Conservation (phyloP, 345 rosid species). For the Gossypium raimondii region DNA sequence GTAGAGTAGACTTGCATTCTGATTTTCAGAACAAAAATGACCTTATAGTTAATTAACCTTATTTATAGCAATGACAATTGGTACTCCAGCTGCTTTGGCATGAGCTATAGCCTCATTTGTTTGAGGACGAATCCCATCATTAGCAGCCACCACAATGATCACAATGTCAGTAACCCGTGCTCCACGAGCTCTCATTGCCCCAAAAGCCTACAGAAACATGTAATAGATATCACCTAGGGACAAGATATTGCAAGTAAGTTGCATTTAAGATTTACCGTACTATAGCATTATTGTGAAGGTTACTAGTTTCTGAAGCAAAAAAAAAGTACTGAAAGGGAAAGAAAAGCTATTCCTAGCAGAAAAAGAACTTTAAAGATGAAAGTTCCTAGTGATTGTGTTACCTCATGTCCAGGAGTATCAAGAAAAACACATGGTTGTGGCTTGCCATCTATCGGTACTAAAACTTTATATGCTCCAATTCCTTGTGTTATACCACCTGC, state of each 20-base stretch:
- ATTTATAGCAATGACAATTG: slow-evolving; percentile 83
- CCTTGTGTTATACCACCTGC: slow-evolving; percentile 99
- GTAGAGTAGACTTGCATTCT: slow-evolving; percentile 6
- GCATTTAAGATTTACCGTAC: slow-evolving; percentile 16
- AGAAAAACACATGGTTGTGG: slow-evolving; percentile 83
- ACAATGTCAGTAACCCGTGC: slow-evolving; percentile 96
- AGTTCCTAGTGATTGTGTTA: slow-evolving; percentile 21
- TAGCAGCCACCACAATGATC: slow-evolving; percentile 95
- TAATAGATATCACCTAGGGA: slow-evolving; percentile 27
- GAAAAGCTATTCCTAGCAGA: slow-evolving; percentile 8
- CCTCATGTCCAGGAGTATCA: slow-evolving; percentile 99
- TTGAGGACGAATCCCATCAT: slow-evolving; percentile 98
- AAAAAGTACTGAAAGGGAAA: not conserved
- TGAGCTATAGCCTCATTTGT: slow-evolving; percentile 98
- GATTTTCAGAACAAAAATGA: slow-evolving; percentile 7
- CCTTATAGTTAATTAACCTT: slow-evolving; percentile 46
- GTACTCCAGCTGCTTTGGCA: slow-evolving; percentile 94
- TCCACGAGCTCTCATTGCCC: slow-evolving; percentile 99
- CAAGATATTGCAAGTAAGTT: slow-evolving; percentile 14
- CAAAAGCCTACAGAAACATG: slow-evolving; percentile 78
- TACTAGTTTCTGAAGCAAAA: not conserved
- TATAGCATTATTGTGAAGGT: slow-evolving; percentile 4
- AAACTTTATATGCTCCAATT: slow-evolving; percentile 88
- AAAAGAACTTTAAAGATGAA: slow-evolving; percentile 4
- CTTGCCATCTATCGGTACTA: slow-evolving; percentile 78